Base-by-base conservation (phyloP, 495 filamentous ascomycete genomes). In the Xylaria scruposa region DNA sequence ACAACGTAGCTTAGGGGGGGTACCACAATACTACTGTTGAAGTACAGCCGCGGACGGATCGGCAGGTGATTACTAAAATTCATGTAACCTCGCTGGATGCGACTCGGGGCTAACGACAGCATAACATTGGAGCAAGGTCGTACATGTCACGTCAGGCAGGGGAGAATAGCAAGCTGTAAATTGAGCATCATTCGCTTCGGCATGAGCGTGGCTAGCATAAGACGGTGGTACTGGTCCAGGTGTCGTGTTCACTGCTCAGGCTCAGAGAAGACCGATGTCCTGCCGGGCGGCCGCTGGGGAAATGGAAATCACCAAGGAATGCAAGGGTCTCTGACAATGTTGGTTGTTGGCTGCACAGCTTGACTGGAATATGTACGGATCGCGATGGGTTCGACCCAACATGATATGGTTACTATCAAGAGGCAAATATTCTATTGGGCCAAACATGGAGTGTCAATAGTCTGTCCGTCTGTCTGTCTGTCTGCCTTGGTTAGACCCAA, bases 51-150 rank as follows among this genome's bases (percentile, higher is more conserved):
- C 42, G 40, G 47, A 56, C 47, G n/a, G 68, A 64, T 70, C 59
- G 68, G 47, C 68, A 64, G 36, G 26, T n/a, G 60, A 70, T 70
- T 70, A 70, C 68, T 70, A 70, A 70, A 56, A n/a, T 36, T 54
- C 68, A 70, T 70, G 68, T 56, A 54, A 64, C 68, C 51, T 46
- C 67, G 29, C 26, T 60, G 31, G 19, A 42, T 44, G 65, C 49
- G 47, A 67, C 65, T 67, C 49, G 15, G 64, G 33, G 49, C 65
- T 13, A 67, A 40, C 29, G 29, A 31, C 65, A 67, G 24, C 49
- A 67, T 36, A 26, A 26, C 38, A 29, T 44, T 44, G 21, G 53
- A 49, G 67, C 36, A 46, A 40, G 47, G 38, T 61, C 31, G 47
- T 61, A 21, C 56, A 60, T 69, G 67, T 38, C 40, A 59, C 67